phyloP scores from a whole-genome alignment of 2,329 filamentous ascomycete genomes.

The Lizonia empirigonia region DNA sequence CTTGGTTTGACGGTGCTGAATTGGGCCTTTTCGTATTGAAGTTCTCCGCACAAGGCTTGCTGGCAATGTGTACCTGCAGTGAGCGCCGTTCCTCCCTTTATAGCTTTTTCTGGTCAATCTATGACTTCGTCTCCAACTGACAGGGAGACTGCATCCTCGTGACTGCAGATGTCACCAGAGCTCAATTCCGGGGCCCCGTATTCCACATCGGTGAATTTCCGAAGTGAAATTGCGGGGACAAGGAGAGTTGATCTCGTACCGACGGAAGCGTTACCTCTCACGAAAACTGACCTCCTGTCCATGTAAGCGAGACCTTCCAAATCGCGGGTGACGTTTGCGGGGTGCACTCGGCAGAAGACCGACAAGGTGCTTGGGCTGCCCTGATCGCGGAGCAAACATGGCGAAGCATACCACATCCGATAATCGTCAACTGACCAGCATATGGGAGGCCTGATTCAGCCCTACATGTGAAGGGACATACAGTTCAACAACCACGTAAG shows the following conservation, averaged over 20 bases:
- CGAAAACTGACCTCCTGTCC: neutral
- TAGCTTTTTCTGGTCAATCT: neutral
- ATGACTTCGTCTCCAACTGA: neutral
- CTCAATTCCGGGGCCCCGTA: slow-evolving; percentile 8
- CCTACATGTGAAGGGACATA: too few relatives aligned
- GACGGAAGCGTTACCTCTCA: neutral
- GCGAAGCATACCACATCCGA: too few relatives aligned
- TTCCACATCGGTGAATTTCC: neutral
- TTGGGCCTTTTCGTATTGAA: neutral
- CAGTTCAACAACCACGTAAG: too few relatives aligned
- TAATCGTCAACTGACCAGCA: too few relatives aligned
- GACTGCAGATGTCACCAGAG: neutral
- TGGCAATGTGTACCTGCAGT: neutral
- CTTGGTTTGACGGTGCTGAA: neutral
- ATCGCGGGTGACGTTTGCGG: neutral
- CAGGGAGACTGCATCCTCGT: neutral
- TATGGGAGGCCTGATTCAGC: too few relatives aligned
- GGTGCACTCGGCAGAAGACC: slow-evolving; percentile 9
- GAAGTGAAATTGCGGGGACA: neutral
- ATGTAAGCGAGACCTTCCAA: neutral
- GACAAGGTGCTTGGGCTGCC: neutral
- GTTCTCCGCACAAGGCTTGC: neutral
- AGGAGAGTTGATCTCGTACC: neutral
- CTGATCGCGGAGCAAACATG: neutral
- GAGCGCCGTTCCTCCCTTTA: neutral